Percentiles rank a stretch among this genome's conserved stretches.
phyloP scores from a whole-genome alignment of 2,329 filamentous ascomycete species.

The Stenocarpella maydis region DNA sequence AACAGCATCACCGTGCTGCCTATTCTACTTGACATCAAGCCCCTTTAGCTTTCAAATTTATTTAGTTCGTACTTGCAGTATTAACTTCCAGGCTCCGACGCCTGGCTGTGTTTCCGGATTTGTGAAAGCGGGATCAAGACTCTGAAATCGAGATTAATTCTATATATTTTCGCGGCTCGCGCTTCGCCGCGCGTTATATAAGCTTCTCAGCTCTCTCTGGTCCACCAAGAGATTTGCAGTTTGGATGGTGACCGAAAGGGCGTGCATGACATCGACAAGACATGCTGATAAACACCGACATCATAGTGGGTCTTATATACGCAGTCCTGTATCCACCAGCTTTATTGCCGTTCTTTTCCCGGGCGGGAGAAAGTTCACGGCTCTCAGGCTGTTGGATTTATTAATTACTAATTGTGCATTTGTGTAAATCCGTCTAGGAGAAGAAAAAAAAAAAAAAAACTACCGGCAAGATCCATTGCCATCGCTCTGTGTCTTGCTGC shows the following conservation, averaged over 20 bases:
- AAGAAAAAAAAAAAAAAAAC: no score
- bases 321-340: background rate
- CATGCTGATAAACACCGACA: background rate
- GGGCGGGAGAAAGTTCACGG: background rate
- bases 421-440: background rate
- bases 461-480: background rate
- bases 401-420: background rate
- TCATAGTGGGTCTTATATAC: slow-evolving; percentile 13
- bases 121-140: background rate
- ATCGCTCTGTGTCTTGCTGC: background rate
- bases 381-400: background rate
- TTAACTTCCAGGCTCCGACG: no score
- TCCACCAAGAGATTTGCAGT: background rate
- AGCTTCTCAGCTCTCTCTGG: background rate
- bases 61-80: no score
- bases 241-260: background rate
- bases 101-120: no score
- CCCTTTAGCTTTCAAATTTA: no score
- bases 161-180: background rate
- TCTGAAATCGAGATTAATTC: background rate
- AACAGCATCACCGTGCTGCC: no score
- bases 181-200: background rate
- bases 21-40: no score
- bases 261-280: no score
- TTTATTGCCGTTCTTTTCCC: slow-evolving; percentile 20